Base-by-base conservation (phyloP, 2,329 filamentous ascomycete species). In the Aspergillus sp. region DNA sequence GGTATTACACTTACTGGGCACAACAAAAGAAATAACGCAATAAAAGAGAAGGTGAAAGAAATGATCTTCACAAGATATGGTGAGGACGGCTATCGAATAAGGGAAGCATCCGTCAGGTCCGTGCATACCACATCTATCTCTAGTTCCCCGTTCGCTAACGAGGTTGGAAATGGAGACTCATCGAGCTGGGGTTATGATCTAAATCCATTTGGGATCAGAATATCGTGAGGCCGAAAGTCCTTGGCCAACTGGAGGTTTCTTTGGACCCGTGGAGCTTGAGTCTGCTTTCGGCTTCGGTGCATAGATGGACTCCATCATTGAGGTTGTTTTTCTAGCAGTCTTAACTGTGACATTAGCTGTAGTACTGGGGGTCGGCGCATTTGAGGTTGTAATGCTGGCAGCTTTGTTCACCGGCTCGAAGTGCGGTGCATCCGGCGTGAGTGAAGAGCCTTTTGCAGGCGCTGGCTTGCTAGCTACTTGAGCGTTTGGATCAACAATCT, bases 281-380 rank as follows among this genome's bases (percentile, higher is more conserved):
- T 19, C 8, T 17, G 15, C 33, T 21, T 17, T n/a, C 17, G 57
- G 53, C 21, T 55, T 55, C 4, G 63, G 59, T 0, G 63, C 62
- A 33, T 65, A 57, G 0, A 65, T 59, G 6, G 63, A 65, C 15
- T 55, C 48, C 24, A 59, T 52, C n/a, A 66, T 57, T n/a, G 55
- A 24, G 35, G 31, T 39, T 15, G 15, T 45, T 8, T 17, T 45
- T 45, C 6, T 19, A 17, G 50, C 17, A 33, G 39, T 4, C 31
- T 55, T 57, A 14, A 21, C 24, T 2, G 19, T 27, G 33, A 3
- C 24, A 15, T 45, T 57, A 12, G 23, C 33, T 45, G 47, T 15
- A 2, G 12, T 33, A 21, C 35, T 40, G 21, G 40, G 8, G 21
- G 17, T 14, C 15, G 21, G 14, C 14, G 2, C 27, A 27, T 52